These are phyloP conservation scores for Backusella morwellensis DNA, from an alignment of 192 early-diverging fungal genomes.

Conservation along the genomic window DNA sequence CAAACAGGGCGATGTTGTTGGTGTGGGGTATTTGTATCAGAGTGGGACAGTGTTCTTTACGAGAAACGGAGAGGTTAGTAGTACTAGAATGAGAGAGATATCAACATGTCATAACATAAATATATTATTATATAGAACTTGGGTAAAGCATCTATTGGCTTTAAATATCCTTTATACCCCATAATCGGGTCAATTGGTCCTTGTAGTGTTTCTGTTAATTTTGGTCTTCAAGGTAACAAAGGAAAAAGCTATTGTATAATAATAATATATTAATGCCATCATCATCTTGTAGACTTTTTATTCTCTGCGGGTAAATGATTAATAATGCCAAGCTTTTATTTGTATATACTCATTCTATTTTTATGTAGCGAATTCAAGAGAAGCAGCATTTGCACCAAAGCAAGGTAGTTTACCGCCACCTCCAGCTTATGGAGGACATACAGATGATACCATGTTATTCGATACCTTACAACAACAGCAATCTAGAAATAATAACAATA, in stretches of 20 bases:
- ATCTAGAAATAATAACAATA: neutral
- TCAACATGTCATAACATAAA: neutral
- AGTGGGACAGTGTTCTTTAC: slow-evolving; percentile 73
- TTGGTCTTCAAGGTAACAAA: slow-evolving; percentile 54
- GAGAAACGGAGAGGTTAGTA: slow-evolving; percentile 56
- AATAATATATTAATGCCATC: neutral
- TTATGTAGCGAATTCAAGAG: slow-evolving; percentile 61
- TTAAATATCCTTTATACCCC: slow-evolving; percentile 65
- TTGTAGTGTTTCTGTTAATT: slow-evolving; percentile 58
- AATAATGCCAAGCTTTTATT: neutral
- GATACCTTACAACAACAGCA: neutral
- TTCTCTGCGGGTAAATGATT: slow-evolving; percentile 12
- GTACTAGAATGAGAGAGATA: neutral
- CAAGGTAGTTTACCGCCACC: slow-evolving; percentile 62
- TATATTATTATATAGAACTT: slow-evolving; percentile 30
- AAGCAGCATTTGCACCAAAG: slow-evolving; percentile 67
- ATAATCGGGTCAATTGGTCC: slow-evolving; percentile 52
- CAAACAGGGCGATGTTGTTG: slow-evolving; percentile 71
- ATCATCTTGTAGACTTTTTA: slow-evolving; percentile 9
- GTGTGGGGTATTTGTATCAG: slow-evolving; percentile 68
- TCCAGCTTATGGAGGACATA: slow-evolving; percentile 57
- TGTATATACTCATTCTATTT: neutral
- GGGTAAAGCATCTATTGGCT: slow-evolving; percentile 65
- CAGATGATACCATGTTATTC: slow-evolving; percentile 18
- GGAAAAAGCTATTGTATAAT: slow-evolving; percentile 48